phyloP scores from a whole-genome alignment of 176 grass and related monocot species.

The Calamus simplicifolius region DNA sequence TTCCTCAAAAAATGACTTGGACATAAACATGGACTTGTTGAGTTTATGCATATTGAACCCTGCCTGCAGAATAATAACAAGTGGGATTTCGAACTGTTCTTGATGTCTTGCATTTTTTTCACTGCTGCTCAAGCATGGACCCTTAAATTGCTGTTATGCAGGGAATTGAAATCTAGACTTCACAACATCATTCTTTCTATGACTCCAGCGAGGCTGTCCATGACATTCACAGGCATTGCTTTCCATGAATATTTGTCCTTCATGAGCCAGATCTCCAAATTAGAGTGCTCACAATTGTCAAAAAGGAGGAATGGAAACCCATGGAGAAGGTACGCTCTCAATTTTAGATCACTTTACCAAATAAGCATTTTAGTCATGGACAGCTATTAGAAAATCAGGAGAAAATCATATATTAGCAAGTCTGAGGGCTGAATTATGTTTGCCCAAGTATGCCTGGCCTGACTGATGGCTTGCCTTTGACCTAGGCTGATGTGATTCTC shows the following conservation, averaged over 20 bases:
- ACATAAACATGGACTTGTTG: too few species aligned
- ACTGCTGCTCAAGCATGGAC: constrained; percentile 6
- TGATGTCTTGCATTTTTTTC: neutral
- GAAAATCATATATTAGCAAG: neutral
- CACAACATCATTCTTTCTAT: constrained; percentile 38
- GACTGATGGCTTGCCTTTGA: too few species aligned
- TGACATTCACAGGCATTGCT: constrained; percentile 55
- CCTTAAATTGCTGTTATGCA: constrained; percentile 25
- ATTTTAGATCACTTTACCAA: neutral
- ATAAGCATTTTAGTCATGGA: neutral
- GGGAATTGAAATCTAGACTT: constrained; percentile 38
- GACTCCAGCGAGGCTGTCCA: constrained; percentile 57
- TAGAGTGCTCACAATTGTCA: constrained; percentile 59
- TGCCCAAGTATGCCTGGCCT: too few species aligned
- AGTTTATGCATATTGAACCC: too few species aligned
- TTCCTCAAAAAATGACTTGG: too few species aligned
- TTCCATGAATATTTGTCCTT: constrained; percentile 86
- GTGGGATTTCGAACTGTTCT: too few species aligned
- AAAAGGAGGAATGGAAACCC: constrained; percentile 27
- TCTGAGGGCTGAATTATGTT: too few species aligned
- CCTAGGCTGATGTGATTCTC: too few species aligned
- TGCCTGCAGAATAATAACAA: too few species aligned
- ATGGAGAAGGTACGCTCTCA: constrained; percentile 42
- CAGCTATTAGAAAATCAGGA: neutral
- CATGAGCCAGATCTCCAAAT: constrained; percentile 51